These are phyloP conservation scores for Otatea glauca DNA, from an alignment of 176 grass and related monocot species.

Conservation along the genomic window DNA sequence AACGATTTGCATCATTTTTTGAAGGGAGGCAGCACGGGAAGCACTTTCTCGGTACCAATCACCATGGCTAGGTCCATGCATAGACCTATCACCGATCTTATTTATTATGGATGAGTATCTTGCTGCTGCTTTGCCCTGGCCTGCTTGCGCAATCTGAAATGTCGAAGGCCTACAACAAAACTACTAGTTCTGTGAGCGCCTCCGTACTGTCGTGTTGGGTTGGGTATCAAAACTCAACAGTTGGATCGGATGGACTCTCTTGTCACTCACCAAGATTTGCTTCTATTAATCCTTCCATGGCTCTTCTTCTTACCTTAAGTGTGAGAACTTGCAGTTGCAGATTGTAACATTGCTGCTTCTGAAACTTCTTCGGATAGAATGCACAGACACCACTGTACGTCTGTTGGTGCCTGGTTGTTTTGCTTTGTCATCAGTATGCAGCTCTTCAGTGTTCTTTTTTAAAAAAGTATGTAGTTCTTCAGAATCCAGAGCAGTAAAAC, in stretches of 20 bases:
- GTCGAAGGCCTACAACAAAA: constrained; percentile 8
- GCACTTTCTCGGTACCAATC: constrained; percentile 8
- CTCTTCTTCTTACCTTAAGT: not conserved
- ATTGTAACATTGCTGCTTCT: not conserved
- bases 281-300: not conserved
- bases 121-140: not conserved
- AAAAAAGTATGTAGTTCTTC: too few relatives aligned
- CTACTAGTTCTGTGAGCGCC: not conserved
- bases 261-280: not conserved
- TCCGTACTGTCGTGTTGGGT: too few relatives aligned
- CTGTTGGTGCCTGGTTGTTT: too few relatives aligned
- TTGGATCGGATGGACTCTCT: constrained; percentile 1
- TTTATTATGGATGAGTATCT: constrained; percentile 11
- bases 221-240: too few relatives aligned
- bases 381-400: too few relatives aligned
- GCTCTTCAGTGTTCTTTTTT: too few relatives aligned
- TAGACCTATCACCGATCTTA: constrained; percentile 38
- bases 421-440: too few relatives aligned
- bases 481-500: too few relatives aligned
- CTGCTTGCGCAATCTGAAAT: constrained; percentile 33
- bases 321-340: not conserved
- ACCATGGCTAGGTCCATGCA: not conserved
- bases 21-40: too few relatives aligned
- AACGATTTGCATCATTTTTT: too few relatives aligned
- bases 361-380: not conserved